A percentile compares a stretch with the other conserved stretches of the same genome.
These are phyloP conservation scores for Fusarium sp. DNA, from an alignment of 2,329 filamentous ascomycete species.

Conservation along the genomic window DNA sequence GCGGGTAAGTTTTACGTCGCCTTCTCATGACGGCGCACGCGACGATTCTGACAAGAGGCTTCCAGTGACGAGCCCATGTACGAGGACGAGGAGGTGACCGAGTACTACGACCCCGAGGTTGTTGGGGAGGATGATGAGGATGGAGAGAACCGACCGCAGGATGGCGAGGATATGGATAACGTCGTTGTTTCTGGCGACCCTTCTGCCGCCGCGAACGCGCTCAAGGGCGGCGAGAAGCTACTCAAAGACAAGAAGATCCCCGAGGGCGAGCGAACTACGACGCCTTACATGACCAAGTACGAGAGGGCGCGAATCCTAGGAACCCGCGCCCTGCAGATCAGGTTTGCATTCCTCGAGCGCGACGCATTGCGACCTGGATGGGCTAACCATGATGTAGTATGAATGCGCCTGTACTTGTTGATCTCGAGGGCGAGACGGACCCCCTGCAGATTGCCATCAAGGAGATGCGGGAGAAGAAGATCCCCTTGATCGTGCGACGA, in stretches of 20 bases:
- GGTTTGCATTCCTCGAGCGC: conserved; percentile 64
- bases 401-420: conserved; percentile 96
- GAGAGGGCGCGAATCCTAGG: conserved; percentile 94
- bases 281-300: conserved; percentile 99
- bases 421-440: conserved; percentile 97
- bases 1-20: conserved; percentile 61
- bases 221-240: conserved; percentile 66
- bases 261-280: conserved; percentile 88
- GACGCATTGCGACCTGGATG: conserved; percentile 2
- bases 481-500: conserved; percentile 91
- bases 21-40: conserved; percentile 14
- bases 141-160: conserved; percentile 63
- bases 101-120: conserved; percentile 68
- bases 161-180: conserved; percentile 69
- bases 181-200: conserved; percentile 73
- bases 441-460: conserved; percentile 97
- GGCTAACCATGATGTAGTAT: conserved; percentile 70
- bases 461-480: conserved; percentile 98
- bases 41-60: conserved; percentile 44
- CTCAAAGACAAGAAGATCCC: conserved; percentile 89
- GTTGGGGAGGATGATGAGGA: conserved; percentile 64
- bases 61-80: conserved; percentile 76
- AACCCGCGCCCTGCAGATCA: conserved; percentile 94
- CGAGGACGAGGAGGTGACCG: conserved; percentile 76
- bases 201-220: conserved; percentile 67